phyloP scores from a whole-genome alignment of 2,329 filamentous ascomycete species.

The Pseudocercospora ulei region DNA sequence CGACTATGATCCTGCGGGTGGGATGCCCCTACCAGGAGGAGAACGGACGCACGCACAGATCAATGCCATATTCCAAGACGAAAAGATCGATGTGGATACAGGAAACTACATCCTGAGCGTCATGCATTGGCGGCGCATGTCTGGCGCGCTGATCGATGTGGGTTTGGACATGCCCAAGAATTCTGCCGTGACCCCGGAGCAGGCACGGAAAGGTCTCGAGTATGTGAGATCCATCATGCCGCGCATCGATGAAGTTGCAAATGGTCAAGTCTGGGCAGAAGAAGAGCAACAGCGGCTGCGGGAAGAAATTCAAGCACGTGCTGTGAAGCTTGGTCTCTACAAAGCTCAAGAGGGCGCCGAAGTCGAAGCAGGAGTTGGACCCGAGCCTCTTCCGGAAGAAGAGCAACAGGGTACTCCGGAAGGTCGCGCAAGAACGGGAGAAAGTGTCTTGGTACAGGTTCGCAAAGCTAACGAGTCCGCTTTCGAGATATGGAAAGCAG shows the following conservation, averaged over 20 bases:
- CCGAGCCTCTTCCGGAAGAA: conserved; percentile 14
- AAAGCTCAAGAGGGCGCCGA: conserved; percentile 23
- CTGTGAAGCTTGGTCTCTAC: conserved; percentile 33
- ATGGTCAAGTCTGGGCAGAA: conserved; percentile 32
- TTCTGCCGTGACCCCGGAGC: conserved; percentile 24
- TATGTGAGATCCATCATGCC: conserved; percentile 31
- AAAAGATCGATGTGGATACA: conserved; percentile 28
- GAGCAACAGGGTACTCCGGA: conserved; percentile 25
- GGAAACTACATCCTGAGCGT: conserved; percentile 35
- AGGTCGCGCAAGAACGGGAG: conserved; percentile 26
- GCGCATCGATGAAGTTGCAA: conserved; percentile 32
- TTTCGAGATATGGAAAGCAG: conserved; percentile 26
- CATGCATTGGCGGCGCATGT: conserved; percentile 34
- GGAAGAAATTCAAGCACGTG: conserved; percentile 28
- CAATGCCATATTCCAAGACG: conserved; percentile 30
- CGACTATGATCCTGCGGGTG: conserved; percentile 34
- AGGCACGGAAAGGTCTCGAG: conserved; percentile 30
- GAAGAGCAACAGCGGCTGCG: conserved; percentile 30
- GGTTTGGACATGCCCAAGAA: conserved; percentile 30
- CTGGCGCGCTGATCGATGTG: conserved; percentile 34
- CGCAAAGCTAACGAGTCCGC: conserved; percentile 29
- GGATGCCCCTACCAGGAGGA: conserved; percentile 32
- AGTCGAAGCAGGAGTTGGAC: conserved; percentile 12
- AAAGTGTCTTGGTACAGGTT: conserved; percentile 27
- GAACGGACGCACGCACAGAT: conserved; percentile 29